phyloP scores from a whole-genome alignment of 176 grass and related monocot species.

The Luzula sylvatica region DNA sequence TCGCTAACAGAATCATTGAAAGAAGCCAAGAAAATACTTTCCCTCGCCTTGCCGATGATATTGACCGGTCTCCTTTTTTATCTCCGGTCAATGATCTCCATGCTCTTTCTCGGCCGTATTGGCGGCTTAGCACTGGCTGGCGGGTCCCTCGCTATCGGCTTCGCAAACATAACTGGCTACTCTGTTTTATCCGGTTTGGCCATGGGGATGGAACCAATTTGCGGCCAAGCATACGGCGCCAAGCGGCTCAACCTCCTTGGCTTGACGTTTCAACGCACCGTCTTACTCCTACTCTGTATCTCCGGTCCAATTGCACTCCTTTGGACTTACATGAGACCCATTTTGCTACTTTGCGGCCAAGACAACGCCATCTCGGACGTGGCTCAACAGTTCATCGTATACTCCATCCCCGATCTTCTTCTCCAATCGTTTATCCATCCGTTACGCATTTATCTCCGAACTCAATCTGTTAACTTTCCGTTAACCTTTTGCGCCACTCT shows the following conservation, averaged over 20 bases:
- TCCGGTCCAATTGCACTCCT: constrained; percentile 41
- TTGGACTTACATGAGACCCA: constrained; percentile 54
- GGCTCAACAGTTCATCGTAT: constrained; percentile 72
- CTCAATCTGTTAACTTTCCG: constrained; percentile 71
- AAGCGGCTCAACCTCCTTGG: constrained; percentile 46
- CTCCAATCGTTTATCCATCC: constrained; percentile 70
- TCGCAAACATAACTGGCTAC: constrained; percentile 78
- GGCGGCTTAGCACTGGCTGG: constrained; percentile 66
- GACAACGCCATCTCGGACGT: constrained; percentile 45
- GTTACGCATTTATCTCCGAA: constrained; percentile 59
- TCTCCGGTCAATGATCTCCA: constrained; percentile 89
- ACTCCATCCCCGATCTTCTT: constrained; percentile 61
- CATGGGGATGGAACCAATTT: constrained; percentile 91
- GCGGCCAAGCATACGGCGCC: constrained; percentile 70
- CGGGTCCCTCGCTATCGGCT: constrained; percentile 76
- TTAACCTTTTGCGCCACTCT: constrained; percentile 58
- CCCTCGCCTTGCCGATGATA: constrained; percentile 58
- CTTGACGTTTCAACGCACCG: constrained; percentile 50
- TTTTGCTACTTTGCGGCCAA: constrained; percentile 74
- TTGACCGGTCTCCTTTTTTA: constrained; percentile 62
- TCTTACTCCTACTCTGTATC: constrained; percentile 53
- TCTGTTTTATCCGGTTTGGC: constrained; percentile 73
- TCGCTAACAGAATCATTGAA: not conserved
- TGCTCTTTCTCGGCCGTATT: constrained; percentile 70
- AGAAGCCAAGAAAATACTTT: constrained; percentile 46